Conservation (phyloP, 192 early-diverging fungal genomes). For the Mortierella antarctica region DNA sequence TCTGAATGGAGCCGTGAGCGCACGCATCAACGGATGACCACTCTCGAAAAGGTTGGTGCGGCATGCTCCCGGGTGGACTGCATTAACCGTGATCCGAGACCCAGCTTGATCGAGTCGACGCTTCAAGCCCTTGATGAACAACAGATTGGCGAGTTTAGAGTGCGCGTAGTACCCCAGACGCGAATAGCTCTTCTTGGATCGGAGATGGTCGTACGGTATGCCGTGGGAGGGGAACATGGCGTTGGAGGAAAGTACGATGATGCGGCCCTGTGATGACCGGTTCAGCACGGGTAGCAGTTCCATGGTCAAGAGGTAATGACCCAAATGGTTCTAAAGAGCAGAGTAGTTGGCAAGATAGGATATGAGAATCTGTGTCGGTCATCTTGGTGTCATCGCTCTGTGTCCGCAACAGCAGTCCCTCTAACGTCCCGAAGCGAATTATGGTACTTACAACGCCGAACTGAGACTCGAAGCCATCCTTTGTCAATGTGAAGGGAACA, state of each 20-base stretch:
- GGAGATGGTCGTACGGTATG: not conserved
- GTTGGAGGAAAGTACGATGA: slow-evolving; percentile 5
- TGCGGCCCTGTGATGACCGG: not conserved
- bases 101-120: not conserved
- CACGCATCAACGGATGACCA: not conserved
- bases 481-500: slow-evolving; percentile 14
- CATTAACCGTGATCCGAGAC: slow-evolving; percentile 1
- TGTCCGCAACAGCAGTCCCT: too few species aligned
- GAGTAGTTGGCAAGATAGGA: not conserved
- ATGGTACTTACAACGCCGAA: not conserved
- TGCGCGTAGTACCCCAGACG: slow-evolving; percentile 1
- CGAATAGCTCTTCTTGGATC: not conserved
- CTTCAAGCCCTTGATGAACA: slow-evolving; percentile 7
- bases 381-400: too few species aligned
- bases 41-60: not conserved
- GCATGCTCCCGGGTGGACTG: slow-evolving; percentile 2
- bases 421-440: too few species aligned
- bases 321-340: not conserved
- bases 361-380: not conserved
- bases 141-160: slow-evolving; percentile 14
- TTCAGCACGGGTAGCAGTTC: slow-evolving; percentile 10
- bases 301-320: slow-evolving; percentile 4
- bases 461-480: slow-evolving; percentile 2
- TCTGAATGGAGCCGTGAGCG: not conserved
- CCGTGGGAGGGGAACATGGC: not conserved